Evolutionary conservation across 345 rosid genomes (phyloP), one percentile per base, ranked within the genome.

Genomic region (Euphorbia lathyris): DNA sequence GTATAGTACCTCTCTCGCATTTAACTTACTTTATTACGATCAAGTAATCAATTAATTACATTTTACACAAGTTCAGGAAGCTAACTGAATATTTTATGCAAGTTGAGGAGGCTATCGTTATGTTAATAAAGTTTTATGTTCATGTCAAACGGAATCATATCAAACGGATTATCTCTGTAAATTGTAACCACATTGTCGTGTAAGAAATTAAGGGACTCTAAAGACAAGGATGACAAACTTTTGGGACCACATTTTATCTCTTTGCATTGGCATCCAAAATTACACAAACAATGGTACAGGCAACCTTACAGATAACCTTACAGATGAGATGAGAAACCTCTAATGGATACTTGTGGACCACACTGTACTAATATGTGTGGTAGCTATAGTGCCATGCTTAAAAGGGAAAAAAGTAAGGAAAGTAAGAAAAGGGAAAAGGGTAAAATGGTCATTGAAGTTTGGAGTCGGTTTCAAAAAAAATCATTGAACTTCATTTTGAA

Each of bases 311-410:
- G 45, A 32, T 58, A 51, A 34, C 38, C 38, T 34, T 34, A 7
- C 65, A 65, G 45, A 32, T 58, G 20, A 22, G 38, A 34, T 34
- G 38, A 34, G 38, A 34, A 34, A 36, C 53, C 20, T 27, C n/a
- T 19, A 67, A 59, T 61, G 55, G 61, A 67, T 45, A 45, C 19
- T 7, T 45, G 38, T 32, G 61, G 65, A 69, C 58, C 69, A 64
- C 53, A 38, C 7, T 34, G n/a, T n/a, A n/a, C n/a, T 9, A 43
- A 22, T n/a, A 8, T 47, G 30, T 5, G 6, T 26, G 52, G 25
- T 14, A 29, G n/a, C 19, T 43, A 43, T 40, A 25, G 9, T 12
- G 19, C 63, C 20, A 25, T 9, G 0, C n/a, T 42, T 42, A 12
- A 14, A 61, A n/a, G 52, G 20, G 30, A 40, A 63, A 63, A 63